Conservation (phyloP, 495 filamentous ascomycete genomes). For the Lophiostoma macrostomum region DNA sequence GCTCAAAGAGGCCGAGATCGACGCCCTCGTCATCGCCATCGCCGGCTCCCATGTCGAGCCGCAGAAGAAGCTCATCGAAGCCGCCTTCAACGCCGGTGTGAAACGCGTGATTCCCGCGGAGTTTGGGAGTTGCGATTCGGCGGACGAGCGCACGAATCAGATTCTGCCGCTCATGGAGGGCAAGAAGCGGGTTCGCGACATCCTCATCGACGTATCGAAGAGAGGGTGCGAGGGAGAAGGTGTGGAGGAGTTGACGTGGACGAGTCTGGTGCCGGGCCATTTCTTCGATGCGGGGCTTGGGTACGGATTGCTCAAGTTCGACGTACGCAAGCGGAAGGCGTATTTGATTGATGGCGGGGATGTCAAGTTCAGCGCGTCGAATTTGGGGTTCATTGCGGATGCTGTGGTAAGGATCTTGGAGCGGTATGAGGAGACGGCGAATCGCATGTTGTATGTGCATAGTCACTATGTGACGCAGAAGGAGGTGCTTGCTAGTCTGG, state of each 20-base stretch:
- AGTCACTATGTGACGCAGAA: conserved; percentile 25
- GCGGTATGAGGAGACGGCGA: conserved; percentile 16
- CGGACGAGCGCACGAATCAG: conserved; percentile 17
- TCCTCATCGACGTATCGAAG: conserved; percentile 2
- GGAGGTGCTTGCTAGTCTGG: conserved; percentile 18
- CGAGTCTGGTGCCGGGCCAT: conserved; percentile 31
- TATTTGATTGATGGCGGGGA: conserved; percentile 31
- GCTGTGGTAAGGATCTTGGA: conserved; percentile 24
- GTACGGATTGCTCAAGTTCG: conserved; percentile 17
- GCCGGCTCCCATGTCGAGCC: conserved; percentile 22
- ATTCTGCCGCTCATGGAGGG: conserved; percentile 27
- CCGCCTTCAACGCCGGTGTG: conserved; percentile 25
- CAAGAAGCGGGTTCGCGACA: conserved; percentile 24
- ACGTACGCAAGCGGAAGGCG: conserved; percentile 18
- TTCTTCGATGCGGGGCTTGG: conserved; percentile 30
- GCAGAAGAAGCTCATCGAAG: conserved; percentile 23
- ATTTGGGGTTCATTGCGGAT: conserved; percentile 14
- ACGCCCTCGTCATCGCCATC: conserved; percentile 31
- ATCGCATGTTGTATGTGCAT: conserved; percentile 32
- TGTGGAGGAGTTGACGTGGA: conserved; percentile 20
- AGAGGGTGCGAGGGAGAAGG: conserved; percentile 9
- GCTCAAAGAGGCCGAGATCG: conserved; percentile 8
- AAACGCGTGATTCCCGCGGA: conserved; percentile 30
- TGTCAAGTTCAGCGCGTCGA: conserved; percentile 24
- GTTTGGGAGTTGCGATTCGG: conserved; percentile 32